A percentile compares a stretch with the other conserved stretches of the same genome.
Evolutionary conservation across 2,329 filamentous ascomycete genomes (phyloP).

Genomic region (Sporothrix luriei): DNA sequence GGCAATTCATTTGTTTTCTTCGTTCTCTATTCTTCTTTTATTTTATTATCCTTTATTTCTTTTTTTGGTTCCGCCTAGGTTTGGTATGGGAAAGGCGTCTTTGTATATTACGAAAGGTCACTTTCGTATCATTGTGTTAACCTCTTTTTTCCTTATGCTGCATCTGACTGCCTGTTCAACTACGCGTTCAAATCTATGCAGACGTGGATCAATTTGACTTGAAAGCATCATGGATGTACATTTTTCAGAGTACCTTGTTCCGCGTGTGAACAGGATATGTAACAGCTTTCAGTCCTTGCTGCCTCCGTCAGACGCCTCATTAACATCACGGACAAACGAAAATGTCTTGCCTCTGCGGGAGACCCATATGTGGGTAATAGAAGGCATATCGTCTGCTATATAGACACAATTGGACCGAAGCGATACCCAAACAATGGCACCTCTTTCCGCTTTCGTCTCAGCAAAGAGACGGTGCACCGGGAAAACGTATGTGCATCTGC

Average conservation of each 20-base stretch:
- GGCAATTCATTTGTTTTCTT: background rate
- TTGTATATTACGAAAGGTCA: conserved; percentile 31
- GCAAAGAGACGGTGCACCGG: too few relatives aligned
- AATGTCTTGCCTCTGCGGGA: too few relatives aligned
- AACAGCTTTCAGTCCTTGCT: too few relatives aligned
- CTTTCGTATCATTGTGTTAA: conserved; percentile 16
- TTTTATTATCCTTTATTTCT: conserved; percentile 1
- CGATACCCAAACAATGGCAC: too few relatives aligned
- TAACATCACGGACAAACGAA: too few relatives aligned
- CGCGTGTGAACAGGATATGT: background rate
- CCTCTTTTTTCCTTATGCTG: background rate
- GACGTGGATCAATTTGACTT: background rate
- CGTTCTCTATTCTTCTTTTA: background rate
- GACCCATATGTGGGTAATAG: too few relatives aligned
- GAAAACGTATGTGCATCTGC: too few relatives aligned
- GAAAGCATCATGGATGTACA: background rate
- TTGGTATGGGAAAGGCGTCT: conserved; percentile 32
- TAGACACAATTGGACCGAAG: too few relatives aligned
- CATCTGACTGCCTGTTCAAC: background rate
- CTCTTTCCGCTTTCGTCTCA: too few relatives aligned
- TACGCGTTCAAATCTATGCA: background rate
- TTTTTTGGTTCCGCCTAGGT: conserved; percentile 26
- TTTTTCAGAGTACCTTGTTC: background rate
- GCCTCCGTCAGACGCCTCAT: too few relatives aligned
- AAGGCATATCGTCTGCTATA: too few relatives aligned